Evolutionary conservation across 352 stramenopile genomes (phyloP).

Genomic region (Pilasporangium apinafurcum): DNA sequence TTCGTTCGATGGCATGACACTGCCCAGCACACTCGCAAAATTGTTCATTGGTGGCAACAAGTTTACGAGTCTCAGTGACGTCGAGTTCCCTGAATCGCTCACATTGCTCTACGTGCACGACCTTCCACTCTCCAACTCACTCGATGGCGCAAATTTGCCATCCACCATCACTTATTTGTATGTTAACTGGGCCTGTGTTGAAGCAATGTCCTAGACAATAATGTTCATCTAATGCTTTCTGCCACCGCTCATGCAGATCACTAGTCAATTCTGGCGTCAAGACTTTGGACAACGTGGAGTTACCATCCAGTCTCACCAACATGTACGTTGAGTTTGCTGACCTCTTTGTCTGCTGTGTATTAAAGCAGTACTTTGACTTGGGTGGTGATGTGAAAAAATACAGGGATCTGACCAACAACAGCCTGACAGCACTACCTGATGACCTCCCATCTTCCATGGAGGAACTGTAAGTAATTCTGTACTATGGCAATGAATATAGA

Average conservation of each 20-base stretch:
- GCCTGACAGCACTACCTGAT: constrained; percentile 22
- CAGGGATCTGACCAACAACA: constrained; percentile 45
- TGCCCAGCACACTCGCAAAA: constrained; percentile 39
- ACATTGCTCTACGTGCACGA: constrained; percentile 71
- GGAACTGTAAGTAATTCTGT: constrained; percentile 19
- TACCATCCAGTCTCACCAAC: constrained; percentile 41
- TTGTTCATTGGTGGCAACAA: constrained; percentile 62
- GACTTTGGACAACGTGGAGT: constrained; percentile 24
- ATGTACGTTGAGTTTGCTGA: constrained; percentile 36
- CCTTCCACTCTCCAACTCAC: constrained; percentile 24
- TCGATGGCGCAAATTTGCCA: constrained; percentile 37
- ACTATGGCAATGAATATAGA: not conserved
- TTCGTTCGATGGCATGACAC: constrained; percentile 52
- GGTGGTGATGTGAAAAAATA: too few species aligned
- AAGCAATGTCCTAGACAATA: not conserved
- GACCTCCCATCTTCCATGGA: constrained; percentile 18
- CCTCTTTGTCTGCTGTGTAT: too few species aligned
- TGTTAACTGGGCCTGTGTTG: not conserved
- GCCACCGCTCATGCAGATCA: constrained; percentile 10
- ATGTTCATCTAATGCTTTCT: not conserved
- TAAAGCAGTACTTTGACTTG: too few species aligned
- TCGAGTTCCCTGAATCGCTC: constrained; percentile 37
- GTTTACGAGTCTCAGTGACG: constrained; percentile 45
- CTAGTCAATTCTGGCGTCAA: constrained; percentile 36
- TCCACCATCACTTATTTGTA: constrained; percentile 33